Evolutionary conservation across 495 filamentous ascomycete genomes (phyloP).

Genomic region (Apodospora peruviana): DNA sequence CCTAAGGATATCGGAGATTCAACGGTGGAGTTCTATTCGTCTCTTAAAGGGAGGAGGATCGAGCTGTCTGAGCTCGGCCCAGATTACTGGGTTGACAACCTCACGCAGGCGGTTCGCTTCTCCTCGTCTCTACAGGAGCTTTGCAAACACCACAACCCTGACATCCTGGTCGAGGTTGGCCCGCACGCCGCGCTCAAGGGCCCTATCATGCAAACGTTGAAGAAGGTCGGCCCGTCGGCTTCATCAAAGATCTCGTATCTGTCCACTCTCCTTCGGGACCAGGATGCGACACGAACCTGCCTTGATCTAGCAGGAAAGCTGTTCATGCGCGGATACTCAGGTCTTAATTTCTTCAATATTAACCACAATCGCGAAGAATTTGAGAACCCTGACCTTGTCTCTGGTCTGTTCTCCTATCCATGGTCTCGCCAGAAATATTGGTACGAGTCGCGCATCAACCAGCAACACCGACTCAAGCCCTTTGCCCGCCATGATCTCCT

Average conservation of each 20-base stretch:
- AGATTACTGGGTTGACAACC: slow-evolving; percentile 51
- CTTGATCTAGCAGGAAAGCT: slow-evolving; percentile 37
- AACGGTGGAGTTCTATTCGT: slow-evolving; percentile 38
- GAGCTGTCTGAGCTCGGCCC: slow-evolving; percentile 32
- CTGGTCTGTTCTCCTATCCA: slow-evolving; percentile 44
- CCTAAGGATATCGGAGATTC: slow-evolving; percentile 23
- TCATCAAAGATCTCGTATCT: slow-evolving; percentile 38
- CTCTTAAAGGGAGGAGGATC: slow-evolving; percentile 26
- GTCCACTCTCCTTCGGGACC: slow-evolving; percentile 34
- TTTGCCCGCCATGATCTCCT: slow-evolving; percentile 44
- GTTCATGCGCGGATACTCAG: slow-evolving; percentile 32
- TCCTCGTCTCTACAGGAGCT: slow-evolving; percentile 30
- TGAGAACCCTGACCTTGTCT: slow-evolving; percentile 34
- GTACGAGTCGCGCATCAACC: slow-evolving; percentile 41
- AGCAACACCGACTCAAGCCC: slow-evolving; percentile 42
- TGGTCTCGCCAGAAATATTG: slow-evolving; percentile 46
- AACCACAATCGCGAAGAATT: slow-evolving; percentile 28
- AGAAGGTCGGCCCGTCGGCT: slow-evolving; percentile 29
- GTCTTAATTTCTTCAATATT: slow-evolving; percentile 30
- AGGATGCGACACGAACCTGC: slow-evolving; percentile 32
- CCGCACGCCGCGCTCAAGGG: slow-evolving; percentile 60
- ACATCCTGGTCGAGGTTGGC: slow-evolving; percentile 57
- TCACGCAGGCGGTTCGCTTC: slow-evolving; percentile 48
- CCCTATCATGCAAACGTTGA: slow-evolving; percentile 54
- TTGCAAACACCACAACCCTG: slow-evolving; percentile 24